Evolutionary conservation across 495 filamentous ascomycete genomes (phyloP), one percentile per base, ranked within the genome.

Genomic region (Neurospora cerealis): DNA sequence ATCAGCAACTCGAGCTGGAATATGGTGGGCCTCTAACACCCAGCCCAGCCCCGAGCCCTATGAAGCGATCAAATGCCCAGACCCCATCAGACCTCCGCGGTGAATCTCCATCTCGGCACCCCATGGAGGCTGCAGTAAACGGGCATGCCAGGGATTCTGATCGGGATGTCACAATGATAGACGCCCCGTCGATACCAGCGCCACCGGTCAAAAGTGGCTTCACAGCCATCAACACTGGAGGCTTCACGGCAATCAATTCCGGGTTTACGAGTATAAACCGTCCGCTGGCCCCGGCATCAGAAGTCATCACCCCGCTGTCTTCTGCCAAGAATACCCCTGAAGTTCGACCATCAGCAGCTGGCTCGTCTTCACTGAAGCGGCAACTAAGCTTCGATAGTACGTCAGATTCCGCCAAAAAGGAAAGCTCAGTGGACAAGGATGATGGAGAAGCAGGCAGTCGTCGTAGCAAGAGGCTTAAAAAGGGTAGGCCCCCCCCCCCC

Each of bases 11-110:
- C 37, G 96, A 99, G 78, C 86, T 92, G 41, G 94, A 98, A 80
- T 92, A 97, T 80, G 96, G 96, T 76, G 96, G 96, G 2, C 95
- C 95, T 17, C 89, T 94, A 69, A 98, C 95, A 0, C 95, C 96
- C 13, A 97, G 95, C n/a, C 93, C 95, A 5, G 91, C 90, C 11
- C 89, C 89, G 24, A 97, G 93, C 42, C 94, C 95, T 11, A 86
- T 95, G 81, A 97, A 97, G 81, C 91, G 91, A 75, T 88, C 90
- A 2, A 86, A 88, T 21, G 88, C 91, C 69, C 86, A 88, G 75
- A 95, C 93, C 0, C 89, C 93, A 17, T 88, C 89, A 0, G 90
- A 87, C 77, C 79, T 89, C 11, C 85, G 87, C 46, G 90, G 87
- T 36, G 89, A 91, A 60, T 92, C 93, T 8, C 92, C 93, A 8